Evolutionary conservation across 371 early-diverging fungal species (phyloP), one percentile per base, ranked within the genome.

Genomic region (Sporodiniella umbellata): DNA sequence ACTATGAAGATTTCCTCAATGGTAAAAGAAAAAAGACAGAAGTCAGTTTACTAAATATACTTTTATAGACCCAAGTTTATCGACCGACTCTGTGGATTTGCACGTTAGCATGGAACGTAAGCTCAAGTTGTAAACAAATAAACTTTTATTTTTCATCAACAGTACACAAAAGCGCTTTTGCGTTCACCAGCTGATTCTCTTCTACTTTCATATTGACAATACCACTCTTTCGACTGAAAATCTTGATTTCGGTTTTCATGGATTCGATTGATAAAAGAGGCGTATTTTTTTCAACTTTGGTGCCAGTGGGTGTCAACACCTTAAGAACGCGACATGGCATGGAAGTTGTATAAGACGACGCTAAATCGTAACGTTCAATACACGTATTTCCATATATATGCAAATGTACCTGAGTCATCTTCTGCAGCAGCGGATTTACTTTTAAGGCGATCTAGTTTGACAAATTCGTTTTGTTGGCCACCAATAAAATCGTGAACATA

Each of bases 1-100:
- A 92, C 42, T 85, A 92, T 47, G 90, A 91, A 64, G 98, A 97
- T 56, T 84, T 94, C 62, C 80, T 94, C 56, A 87, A 87, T 45
- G 85, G 89, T 83, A 65, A 66, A 77, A 28, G 10, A 28, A 28
- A 28, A 28, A 10, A 28, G 30, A 28, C 7, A 28, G 55, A 28
- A 37, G 0, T 8, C 26, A 11, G 6, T 35, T 4, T 33, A 45
- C 33, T 33, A 6, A 30, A 15, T 7, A 24, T 40, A 15, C 17
- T 30, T 28, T 40, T 42, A 44, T 71, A 85, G 85, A 75, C 53
- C 83, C 86, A 38, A 58, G 72, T 24, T 63, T 79, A 68, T 78
- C 85, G 15, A 84, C 83, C 3, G 82, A 80, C 30, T 62, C 74
- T 60, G 53, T 84, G 45, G 86, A 87, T 68, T 62, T 82, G 11